Base-by-base conservation (phyloP, 139 green algal species). In the Chlorella sorokiniana region DNA sequence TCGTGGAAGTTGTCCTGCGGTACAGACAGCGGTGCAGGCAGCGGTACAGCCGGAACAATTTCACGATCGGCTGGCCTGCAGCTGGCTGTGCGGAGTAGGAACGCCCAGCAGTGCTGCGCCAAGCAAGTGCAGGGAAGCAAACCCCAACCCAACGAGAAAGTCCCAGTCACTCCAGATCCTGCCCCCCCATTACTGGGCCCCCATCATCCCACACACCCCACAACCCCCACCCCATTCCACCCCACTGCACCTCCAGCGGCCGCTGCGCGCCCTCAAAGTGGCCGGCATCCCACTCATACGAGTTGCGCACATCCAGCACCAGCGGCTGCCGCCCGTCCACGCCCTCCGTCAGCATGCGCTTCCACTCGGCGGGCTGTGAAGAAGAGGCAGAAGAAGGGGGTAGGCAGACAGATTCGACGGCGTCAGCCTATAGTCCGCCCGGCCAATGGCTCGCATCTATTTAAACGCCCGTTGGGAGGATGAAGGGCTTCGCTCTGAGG, bases 231-330 rank as follows among this genome's bases (percentile, higher is more conserved):
- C 65, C 3, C 27, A 5, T 4, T 33, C 27, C 22, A 3, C 25
- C 68, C 54, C 3, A 16, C 16, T 63, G 31, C 31, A 88, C 86
- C 82, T 94, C 90, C n/a, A 87, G 44, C 2, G 93, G 93, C 20
- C 93, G 82, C 18, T 84, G 81, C 1, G 96, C 94, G 11, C 94
- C 96, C 54, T 91, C 65, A 79, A 99, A 99, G 89, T 99, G 96
- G 0, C 96, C 97, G 0, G 95, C 94, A 79, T 99, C 97, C 96
- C 96, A 99, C 85, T 99, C 97, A 83, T 99, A 99, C 72, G 86
- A 91, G 79, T 99, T 99, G 8, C 96, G 87, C 69, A 99, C 90
- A 86, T 99, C 96, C 81, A 99, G 87, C 51, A 99, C 90, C 25
- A 99, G 81, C n/a, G 80, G 81, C 56, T 8, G 67, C 72, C 56